phyloP scores from a whole-genome alignment of 306 rosid species.

The Inga oerstediana region DNA sequence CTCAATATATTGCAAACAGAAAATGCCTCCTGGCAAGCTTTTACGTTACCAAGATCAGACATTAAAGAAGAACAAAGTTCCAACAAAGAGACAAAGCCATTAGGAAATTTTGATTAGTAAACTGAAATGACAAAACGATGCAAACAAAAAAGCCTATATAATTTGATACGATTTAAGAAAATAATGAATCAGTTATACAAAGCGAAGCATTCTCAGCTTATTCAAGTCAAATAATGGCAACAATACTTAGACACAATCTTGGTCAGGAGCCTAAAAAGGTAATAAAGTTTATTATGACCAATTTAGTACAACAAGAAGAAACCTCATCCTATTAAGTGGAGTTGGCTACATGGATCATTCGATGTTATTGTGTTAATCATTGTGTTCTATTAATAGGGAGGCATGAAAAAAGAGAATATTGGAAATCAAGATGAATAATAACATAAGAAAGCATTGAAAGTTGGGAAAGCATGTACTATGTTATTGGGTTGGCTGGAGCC shows the following conservation, averaged over 20 bases:
- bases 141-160: neutral
- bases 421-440: neutral
- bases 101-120: slow-evolving; percentile 25
- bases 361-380: no score
- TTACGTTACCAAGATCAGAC: slow-evolving; percentile 68
- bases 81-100: slow-evolving; percentile 40
- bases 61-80: slow-evolving; percentile 78
- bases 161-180: no score
- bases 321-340: no score
- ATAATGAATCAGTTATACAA: neutral
- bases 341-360: no score
- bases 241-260: slow-evolving; percentile 15
- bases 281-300: neutral
- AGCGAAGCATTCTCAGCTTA: slow-evolving; percentile 15
- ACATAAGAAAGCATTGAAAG: neutral
- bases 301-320: neutral
- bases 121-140: neutral
- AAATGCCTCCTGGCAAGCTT: slow-evolving; percentile 81
- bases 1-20: slow-evolving; percentile 76
- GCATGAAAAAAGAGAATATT: neutral
- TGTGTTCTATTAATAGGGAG: neutral
- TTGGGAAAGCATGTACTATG: no score
- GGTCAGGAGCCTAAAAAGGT: neutral
- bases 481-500: neutral
- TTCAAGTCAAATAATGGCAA: slow-evolving; percentile 9